phyloP scores from a whole-genome alignment of 352 stramenopile species.

The Pythium sukuiense region DNA sequence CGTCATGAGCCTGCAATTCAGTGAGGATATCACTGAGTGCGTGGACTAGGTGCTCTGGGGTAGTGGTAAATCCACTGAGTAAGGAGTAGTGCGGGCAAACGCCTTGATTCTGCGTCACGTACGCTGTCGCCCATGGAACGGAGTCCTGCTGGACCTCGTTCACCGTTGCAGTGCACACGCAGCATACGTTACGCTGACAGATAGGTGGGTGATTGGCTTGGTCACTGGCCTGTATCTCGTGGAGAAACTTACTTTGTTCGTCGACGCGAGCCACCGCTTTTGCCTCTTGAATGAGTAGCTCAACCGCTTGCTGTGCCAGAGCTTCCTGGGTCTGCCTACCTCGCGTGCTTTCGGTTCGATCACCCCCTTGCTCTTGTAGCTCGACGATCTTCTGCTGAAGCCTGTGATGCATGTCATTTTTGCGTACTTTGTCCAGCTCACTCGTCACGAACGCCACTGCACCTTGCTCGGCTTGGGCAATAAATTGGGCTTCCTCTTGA shows the following conservation, averaged over 20 bases:
- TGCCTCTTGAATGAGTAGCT: slow-evolving; percentile 10
- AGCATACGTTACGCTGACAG: neutral
- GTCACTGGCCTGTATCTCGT: neutral
- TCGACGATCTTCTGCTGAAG: slow-evolving; percentile 7
- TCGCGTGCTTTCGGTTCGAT: neutral
- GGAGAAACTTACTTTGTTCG: neutral
- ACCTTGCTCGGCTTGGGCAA: neutral
- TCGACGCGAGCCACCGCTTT: neutral
- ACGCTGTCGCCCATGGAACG: neutral
- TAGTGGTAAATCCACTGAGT: neutral
- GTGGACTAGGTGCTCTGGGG: neutral
- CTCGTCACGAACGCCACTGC: neutral
- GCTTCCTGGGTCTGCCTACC: slow-evolving; percentile 7
- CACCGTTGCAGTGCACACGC: slow-evolving; percentile 6
- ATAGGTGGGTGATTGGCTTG: neutral
- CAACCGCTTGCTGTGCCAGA: neutral
- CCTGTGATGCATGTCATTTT: slow-evolving; percentile 21
- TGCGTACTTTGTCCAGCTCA: slow-evolving; percentile 19
- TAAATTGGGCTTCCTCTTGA: neutral
- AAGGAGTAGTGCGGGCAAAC: neutral
- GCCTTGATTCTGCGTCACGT: neutral
- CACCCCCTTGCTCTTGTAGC: slow-evolving; percentile 6
- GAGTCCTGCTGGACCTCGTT: neutral
- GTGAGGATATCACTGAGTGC: neutral
- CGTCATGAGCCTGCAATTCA: neutral